These are phyloP conservation scores for Volvox carteri DNA, from an alignment of 163 green algal species.

Conservation along the genomic window DNA sequence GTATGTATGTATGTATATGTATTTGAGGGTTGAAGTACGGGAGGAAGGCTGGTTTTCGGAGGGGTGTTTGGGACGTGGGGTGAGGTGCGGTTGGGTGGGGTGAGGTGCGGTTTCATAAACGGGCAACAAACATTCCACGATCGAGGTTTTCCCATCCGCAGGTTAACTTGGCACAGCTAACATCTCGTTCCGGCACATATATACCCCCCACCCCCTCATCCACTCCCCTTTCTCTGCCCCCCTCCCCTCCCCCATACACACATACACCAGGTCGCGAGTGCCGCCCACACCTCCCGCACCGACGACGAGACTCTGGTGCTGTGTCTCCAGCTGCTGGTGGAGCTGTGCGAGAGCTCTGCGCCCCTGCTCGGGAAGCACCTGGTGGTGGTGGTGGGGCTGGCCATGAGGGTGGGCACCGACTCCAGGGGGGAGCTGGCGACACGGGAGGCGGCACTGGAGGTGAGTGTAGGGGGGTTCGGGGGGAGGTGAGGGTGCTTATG, in stretches of 20 bases:
- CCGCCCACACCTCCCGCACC: background rate
- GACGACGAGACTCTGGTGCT: constrained; percentile 64
- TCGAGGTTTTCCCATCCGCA: too few species aligned
- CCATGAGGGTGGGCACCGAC: constrained; percentile 59
- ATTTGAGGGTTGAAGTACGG: background rate
- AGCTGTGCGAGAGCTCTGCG: constrained; percentile 69
- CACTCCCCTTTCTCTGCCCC: too few species aligned
- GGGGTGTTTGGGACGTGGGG: too few species aligned
- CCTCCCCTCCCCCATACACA: too few species aligned
- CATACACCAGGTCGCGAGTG: constrained; percentile 42
- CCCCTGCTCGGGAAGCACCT: constrained; percentile 71
- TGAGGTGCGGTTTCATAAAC: too few species aligned
- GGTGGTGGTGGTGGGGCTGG: constrained; percentile 61
- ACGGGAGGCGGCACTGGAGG: constrained; percentile 70
- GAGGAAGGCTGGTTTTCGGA: too few species aligned
- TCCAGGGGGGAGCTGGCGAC: constrained; percentile 60
- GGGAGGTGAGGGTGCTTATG: background rate
- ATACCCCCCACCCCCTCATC: too few species aligned
- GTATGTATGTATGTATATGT: constrained; percentile 21
- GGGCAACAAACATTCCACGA: too few species aligned
- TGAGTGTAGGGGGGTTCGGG: background rate
- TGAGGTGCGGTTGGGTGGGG: too few species aligned
- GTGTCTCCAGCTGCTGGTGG: constrained; percentile 72
- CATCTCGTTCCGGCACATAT: too few species aligned
- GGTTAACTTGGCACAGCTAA: too few species aligned